Percentiles rank a stretch among this genome's conserved stretches.
These are phyloP conservation scores for Onygena corvina DNA, from an alignment of 2,329 filamentous ascomycete species.

Conservation along the genomic window DNA sequence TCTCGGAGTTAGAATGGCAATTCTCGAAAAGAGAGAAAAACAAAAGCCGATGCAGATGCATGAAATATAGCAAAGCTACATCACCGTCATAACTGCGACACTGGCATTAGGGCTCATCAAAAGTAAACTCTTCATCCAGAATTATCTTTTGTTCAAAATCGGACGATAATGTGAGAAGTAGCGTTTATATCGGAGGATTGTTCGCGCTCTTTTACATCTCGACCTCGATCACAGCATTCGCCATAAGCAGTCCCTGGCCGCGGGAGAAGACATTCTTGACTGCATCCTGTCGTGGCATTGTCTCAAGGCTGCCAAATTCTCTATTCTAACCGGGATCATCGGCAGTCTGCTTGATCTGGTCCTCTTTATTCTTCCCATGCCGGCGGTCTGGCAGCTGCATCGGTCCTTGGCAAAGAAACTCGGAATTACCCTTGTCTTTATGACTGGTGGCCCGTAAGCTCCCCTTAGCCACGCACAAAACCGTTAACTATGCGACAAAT, in stretches of 20 bases:
- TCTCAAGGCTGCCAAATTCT: neutral
- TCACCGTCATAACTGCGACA: neutral
- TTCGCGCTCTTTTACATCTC: neutral
- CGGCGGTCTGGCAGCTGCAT: conserved; percentile 4
- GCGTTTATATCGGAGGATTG: conserved; percentile 4
- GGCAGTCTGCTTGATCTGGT: conserved; percentile 1
- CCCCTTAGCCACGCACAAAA: neutral
- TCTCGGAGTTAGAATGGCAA: neutral
- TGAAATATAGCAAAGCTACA: conserved; percentile 1
- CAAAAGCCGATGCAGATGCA: neutral
- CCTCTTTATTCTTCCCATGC: conserved; percentile 4
- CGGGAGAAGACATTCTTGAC: conserved; percentile 2
- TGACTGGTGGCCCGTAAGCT: conserved; percentile 8
- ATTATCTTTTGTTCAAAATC: conserved; percentile 6
- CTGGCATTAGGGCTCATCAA: conserved; percentile 7
- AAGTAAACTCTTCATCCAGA: conserved; percentile 5
- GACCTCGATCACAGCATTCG: conserved; percentile 1
- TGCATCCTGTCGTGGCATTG: neutral
- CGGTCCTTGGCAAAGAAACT: conserved; percentile 1
- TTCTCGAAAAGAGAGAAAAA: too few relatives aligned
- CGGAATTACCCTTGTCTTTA: conserved; percentile 3
- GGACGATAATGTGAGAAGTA: conserved; percentile 5
- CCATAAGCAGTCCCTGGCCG: conserved; percentile 1
- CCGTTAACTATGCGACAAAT: neutral
- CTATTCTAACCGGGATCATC: conserved; percentile 3